phyloP scores from a whole-genome alignment of 2,329 filamentous ascomycete species.

The Fusarium torreyae region DNA sequence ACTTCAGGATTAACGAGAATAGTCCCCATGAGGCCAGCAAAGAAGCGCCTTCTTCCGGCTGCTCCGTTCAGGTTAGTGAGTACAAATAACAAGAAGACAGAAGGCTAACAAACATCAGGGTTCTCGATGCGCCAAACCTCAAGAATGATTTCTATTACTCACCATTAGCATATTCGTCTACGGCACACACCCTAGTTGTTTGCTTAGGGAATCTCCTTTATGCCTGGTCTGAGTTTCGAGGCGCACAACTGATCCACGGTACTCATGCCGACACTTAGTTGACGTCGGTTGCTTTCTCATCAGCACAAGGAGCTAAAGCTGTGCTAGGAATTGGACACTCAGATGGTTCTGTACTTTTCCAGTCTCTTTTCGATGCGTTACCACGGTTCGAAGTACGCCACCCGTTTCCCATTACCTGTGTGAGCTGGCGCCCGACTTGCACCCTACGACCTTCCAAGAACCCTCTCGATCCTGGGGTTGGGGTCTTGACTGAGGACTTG shows the following conservation, averaged over 20 bases:
- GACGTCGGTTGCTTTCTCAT: slow-evolving; percentile 93
- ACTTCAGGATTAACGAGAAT: slow-evolving; percentile 15
- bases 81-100: neutral
- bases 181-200: slow-evolving; percentile 83
- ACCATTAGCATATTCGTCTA: slow-evolving; percentile 85
- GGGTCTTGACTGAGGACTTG: slow-evolving; percentile 83
- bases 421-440: slow-evolving; percentile 82
- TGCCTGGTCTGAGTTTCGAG: slow-evolving; percentile 85
- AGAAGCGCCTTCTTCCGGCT: slow-evolving; percentile 70
- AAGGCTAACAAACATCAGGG: slow-evolving; percentile 64
- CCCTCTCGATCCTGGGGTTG: slow-evolving; percentile 61
- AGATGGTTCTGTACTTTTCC: slow-evolving; percentile 81
- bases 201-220: slow-evolving; percentile 86
- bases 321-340: slow-evolving; percentile 90
- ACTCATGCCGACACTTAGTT: slow-evolving; percentile 65
- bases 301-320: slow-evolving; percentile 77
- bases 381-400: slow-evolving; percentile 84
- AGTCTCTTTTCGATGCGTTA: slow-evolving; percentile 79
- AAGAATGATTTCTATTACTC: slow-evolving; percentile 98
- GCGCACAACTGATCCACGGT: slow-evolving; percentile 68
- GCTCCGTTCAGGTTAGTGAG: slow-evolving; percentile 81
- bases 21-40: slow-evolving; percentile 37
- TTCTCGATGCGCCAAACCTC: slow-evolving; percentile 90
- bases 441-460: slow-evolving; percentile 68
- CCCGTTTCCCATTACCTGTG: slow-evolving; percentile 80